A percentile compares a stretch with the other conserved stretches of the same genome.
Evolutionary conservation across 2,329 filamentous ascomycete species (phyloP).

Genomic region (Dactylellina haptotyla): DNA sequence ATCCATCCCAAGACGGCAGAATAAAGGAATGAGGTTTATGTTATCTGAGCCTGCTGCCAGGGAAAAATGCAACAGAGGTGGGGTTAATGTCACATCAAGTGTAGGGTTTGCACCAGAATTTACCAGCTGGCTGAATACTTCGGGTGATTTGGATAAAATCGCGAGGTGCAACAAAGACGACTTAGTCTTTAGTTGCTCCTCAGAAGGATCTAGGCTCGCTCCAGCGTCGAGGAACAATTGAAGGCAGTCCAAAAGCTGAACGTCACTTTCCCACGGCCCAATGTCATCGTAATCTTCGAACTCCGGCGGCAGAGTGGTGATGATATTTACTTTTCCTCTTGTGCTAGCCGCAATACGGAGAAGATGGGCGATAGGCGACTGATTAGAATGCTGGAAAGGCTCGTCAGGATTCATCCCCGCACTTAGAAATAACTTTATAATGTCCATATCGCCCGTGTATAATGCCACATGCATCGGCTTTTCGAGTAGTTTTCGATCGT

Average conservation of each 20-base stretch:
- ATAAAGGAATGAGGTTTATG: neutral
- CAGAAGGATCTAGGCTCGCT: neutral
- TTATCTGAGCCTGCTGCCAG: neutral
- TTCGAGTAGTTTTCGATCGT: neutral
- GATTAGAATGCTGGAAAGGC: neutral
- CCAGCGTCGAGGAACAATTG: slow-evolving; percentile 3
- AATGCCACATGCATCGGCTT: slow-evolving; percentile 12
- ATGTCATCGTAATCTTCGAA: neutral
- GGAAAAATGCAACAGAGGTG: slow-evolving; percentile 28
- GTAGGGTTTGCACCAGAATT: slow-evolving; percentile 1
- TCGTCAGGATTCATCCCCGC: neutral
- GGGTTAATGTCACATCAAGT: neutral
- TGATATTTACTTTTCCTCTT: neutral
- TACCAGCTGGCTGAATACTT: slow-evolving; percentile 1
- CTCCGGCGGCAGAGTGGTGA: neutral
- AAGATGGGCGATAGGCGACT: neutral
- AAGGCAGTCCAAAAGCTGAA: slow-evolving; percentile 7
- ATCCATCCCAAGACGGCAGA: slow-evolving; percentile 15
- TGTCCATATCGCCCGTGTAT: slow-evolving; percentile 8
- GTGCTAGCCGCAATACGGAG: neutral
- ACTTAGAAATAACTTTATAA: slow-evolving; percentile 8
- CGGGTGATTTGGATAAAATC: slow-evolving; percentile 21
- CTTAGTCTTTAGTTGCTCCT: neutral
- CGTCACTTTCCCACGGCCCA: slow-evolving; percentile 23
- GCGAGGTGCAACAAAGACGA: slow-evolving; percentile 18